phyloP scores from a whole-genome alignment of 805 yeast species.

The Wickerhamia fluorescens region DNA sequence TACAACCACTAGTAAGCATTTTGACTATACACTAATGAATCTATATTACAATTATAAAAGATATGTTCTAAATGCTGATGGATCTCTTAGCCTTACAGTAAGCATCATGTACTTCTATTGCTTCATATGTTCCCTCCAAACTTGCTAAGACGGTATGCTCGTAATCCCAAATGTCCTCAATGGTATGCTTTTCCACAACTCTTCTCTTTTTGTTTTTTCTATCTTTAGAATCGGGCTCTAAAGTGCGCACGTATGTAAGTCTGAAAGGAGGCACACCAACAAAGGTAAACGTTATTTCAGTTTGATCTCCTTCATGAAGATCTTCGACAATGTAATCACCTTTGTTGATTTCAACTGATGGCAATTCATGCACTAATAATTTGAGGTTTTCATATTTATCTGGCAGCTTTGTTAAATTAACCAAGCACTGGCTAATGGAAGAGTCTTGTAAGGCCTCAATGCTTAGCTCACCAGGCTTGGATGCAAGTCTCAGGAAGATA shows the following conservation, averaged over 20 bases:
- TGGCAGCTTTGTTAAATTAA: conserved; percentile 40
- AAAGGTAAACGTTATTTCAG: conserved; percentile 76
- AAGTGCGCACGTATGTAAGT: conserved; percentile 74
- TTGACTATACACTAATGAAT: too few relatives aligned
- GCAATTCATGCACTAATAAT: conserved; percentile 39
- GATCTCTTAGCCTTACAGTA: conserved; percentile 54
- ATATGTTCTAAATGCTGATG: too few relatives aligned
- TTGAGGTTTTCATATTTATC: conserved; percentile 25
- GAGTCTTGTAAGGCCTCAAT: conserved; percentile 69
- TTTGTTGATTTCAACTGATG: conserved; percentile 75
- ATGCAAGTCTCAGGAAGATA: conserved; percentile 60
- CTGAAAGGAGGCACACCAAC: conserved; percentile 88
- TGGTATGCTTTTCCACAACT: conserved; percentile 46
- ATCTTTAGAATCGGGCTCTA: conserved; percentile 29
- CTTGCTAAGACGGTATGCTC: conserved; percentile 71
- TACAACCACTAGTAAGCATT: too few relatives aligned
- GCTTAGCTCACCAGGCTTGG: conserved; percentile 70
- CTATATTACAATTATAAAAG: too few relatives aligned
- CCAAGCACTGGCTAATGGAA: conserved; percentile 62
- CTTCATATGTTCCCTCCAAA: conserved; percentile 91
- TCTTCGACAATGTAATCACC: conserved; percentile 74
- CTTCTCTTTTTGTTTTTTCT: conserved; percentile 10
- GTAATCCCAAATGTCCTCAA: conserved; percentile 64
- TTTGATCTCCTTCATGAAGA: conserved; percentile 91
- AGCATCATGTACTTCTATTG: conserved; percentile 81